Conservation (phyloP, 2,329 filamentous ascomycete genomes). For the Colletotrichum simmondsii region DNA sequence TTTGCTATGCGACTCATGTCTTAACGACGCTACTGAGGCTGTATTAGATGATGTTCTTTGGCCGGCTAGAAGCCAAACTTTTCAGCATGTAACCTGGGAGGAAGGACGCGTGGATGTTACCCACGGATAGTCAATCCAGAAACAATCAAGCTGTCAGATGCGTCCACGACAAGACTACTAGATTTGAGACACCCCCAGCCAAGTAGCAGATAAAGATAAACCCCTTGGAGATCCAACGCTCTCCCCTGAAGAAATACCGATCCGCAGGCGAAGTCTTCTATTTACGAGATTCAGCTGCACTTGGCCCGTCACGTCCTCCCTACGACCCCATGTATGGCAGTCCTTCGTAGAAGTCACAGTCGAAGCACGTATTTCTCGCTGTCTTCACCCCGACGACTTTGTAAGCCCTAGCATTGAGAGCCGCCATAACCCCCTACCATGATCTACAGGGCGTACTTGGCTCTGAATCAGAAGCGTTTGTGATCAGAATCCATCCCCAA, state of each 20-base stretch:
- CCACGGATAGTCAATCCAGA: conserved; percentile 1
- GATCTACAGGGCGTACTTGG: conserved; percentile 21
- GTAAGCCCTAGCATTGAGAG: neutral
- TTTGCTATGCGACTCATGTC: too few species aligned
- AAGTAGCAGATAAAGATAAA: conserved; percentile 12
- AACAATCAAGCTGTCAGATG: neutral
- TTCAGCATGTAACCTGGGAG: neutral
- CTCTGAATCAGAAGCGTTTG: conserved; percentile 26
- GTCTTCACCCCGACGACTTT: too few species aligned
- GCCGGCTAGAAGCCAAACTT: neutral
- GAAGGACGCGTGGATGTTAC: neutral
- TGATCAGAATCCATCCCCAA: conserved; percentile 6
- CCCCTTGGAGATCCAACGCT: neutral
- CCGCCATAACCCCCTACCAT: neutral
- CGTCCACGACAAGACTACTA: neutral
- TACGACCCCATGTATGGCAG: neutral
- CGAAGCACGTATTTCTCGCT: too few species aligned
- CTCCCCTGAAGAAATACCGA: conserved; percentile 8
- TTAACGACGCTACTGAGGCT: too few species aligned
- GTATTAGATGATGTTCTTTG: too few species aligned
- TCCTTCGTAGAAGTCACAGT: too few species aligned
- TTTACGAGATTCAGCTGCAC: neutral
- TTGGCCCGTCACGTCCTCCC: neutral
- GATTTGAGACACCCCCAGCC: conserved; percentile 15
- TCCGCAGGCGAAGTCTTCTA: conserved; percentile 9